These are phyloP conservation scores for Cystobasidium sp. DNA, from an alignment of 1,284 basidiomycete species.

Conservation along the genomic window DNA sequence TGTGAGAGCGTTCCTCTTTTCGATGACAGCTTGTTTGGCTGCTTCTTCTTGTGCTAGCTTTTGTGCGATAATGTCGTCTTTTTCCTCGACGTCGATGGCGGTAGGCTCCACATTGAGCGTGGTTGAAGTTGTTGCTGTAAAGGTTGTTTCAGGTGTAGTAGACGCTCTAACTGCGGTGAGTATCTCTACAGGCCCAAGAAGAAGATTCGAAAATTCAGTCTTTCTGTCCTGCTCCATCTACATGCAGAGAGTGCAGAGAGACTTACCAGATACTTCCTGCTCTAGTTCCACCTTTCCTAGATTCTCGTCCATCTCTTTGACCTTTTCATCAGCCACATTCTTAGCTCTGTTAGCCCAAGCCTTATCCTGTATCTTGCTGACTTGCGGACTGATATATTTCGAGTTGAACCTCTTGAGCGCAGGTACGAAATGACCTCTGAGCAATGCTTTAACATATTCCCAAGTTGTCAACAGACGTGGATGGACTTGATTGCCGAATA, in stretches of 20 bases:
- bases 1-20: slow-evolving; percentile 50
- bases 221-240: background rate
- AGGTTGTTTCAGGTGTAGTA: slow-evolving; percentile 6
- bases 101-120: slow-evolving; percentile 22
- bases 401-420: slow-evolving; percentile 50
- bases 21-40: slow-evolving; percentile 30
- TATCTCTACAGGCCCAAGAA: too few relatives aligned
- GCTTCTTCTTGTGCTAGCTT: slow-evolving; percentile 37
- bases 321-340: slow-evolving; percentile 45
- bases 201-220: too few relatives aligned
- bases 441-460: slow-evolving; percentile 34
- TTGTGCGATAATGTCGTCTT: slow-evolving; percentile 34
- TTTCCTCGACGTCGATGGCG: slow-evolving; percentile 28
- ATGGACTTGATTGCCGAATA: slow-evolving; percentile 48
- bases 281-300: slow-evolving; percentile 43
- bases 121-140: slow-evolving; percentile 10
- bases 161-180: slow-evolving; percentile 9
- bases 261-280: slow-evolving; percentile 32
- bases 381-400: slow-evolving; percentile 52
- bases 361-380: slow-evolving; percentile 52
- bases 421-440: slow-evolving; percentile 45
- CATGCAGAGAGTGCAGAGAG: background rate
- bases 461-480: slow-evolving; percentile 43
- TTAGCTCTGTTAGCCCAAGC: slow-evolving; percentile 50
- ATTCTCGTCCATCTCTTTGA: slow-evolving; percentile 46